Conservation (phyloP, 495 filamentous ascomycete genomes). For the Parachaetomium inaequale region DNA sequence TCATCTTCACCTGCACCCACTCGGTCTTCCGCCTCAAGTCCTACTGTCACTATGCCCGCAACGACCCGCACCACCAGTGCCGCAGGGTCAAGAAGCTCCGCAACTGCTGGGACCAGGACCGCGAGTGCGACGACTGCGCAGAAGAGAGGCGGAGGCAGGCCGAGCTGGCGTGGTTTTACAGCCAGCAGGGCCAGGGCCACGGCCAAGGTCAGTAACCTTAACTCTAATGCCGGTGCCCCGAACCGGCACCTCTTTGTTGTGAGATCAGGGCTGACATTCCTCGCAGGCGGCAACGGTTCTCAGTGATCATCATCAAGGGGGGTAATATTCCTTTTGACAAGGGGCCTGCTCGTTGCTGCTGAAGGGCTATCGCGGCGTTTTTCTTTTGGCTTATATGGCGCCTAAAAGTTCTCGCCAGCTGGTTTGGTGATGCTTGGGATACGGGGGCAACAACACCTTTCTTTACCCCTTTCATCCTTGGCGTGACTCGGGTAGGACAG, state of each 20-base stretch:
- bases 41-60: constrained; percentile 67
- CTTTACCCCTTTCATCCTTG: too few species aligned
- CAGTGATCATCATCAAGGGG: too few species aligned
- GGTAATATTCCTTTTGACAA: too few species aligned
- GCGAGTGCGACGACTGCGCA: constrained; percentile 43
- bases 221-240: not conserved
- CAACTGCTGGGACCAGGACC: constrained; percentile 49
- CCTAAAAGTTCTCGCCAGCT: not conserved
- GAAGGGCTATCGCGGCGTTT: too few species aligned
- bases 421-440: not conserved
- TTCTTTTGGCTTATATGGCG: not conserved
- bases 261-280: not conserved
- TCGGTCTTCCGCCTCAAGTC: constrained; percentile 52
- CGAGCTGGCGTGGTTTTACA: not conserved
- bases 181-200: not conserved
- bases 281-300: not conserved
- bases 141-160: constrained; percentile 12
- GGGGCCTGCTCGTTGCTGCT: too few species aligned
- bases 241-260: not conserved
- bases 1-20: constrained; percentile 59
- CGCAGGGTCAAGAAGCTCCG: constrained; percentile 58
- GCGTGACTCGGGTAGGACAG: too few species aligned
- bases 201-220: not conserved
- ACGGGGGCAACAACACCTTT: too few species aligned
- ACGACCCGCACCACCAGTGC: constrained; percentile 61